Evolutionary conservation across 257 asterid genomes (phyloP).

Genomic region (Nicotiana attenuata): DNA sequence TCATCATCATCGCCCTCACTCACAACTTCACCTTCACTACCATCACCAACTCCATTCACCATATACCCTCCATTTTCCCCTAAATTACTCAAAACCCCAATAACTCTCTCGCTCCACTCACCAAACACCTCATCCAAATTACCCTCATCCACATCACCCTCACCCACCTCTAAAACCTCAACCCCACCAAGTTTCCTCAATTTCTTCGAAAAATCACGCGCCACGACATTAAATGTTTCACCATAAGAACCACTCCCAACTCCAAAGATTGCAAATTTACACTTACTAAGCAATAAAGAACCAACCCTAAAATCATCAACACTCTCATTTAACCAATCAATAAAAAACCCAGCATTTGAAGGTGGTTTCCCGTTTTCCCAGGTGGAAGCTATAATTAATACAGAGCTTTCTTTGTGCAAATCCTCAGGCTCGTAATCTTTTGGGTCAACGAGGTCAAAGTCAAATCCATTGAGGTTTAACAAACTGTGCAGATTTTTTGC

Average conservation of each 20-base stretch:
- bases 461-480: constrained; percentile 37
- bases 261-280: constrained; percentile 77
- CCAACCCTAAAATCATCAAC: constrained; percentile 96
- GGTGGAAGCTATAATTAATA: constrained; percentile 72
- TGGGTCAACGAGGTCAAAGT: constrained; percentile 69
- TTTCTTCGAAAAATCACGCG: constrained; percentile 39
- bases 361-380: constrained; percentile 91
- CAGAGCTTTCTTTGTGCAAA: constrained; percentile 51
- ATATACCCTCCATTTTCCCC: constrained; percentile 24
- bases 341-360: constrained; percentile 61
- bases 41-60: constrained; percentile 31
- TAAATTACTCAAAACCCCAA: constrained; percentile 44
- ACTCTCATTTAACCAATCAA: constrained; percentile 83
- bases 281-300: constrained; percentile 51
- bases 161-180: constrained; percentile 61
- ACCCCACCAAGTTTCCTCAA: constrained; percentile 69
- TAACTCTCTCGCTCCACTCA: constrained; percentile 56
- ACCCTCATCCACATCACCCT: constrained; percentile 80
- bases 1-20: constrained; percentile 31
- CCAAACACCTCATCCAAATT: constrained; percentile 67
- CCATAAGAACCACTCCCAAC: constrained; percentile 83
- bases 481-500: constrained; percentile 73
- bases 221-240: constrained; percentile 63
- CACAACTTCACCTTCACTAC: constrained; percentile 48
- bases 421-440: constrained; percentile 91